Conservation (phyloP, 768 basidiomycete species). For the Lentinula raphanica region DNA sequence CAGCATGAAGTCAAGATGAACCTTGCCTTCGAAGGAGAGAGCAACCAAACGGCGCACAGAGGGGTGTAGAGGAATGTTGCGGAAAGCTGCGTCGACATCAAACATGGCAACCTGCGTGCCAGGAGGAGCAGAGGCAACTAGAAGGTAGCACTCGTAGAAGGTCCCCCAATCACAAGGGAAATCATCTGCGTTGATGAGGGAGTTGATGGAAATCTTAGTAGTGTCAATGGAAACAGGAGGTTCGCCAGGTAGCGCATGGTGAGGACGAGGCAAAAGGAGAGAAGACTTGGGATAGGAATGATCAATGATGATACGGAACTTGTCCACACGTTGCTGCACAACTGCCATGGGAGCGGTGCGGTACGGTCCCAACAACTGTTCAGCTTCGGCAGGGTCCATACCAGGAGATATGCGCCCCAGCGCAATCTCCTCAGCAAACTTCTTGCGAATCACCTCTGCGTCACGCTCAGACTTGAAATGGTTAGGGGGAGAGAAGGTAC, state of each 20-base stretch:
- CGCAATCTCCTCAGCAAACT: too few relatives aligned
- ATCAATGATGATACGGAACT: constrained; percentile 21
- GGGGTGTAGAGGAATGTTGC: constrained; percentile 27
- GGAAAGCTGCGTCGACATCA: constrained; percentile 30
- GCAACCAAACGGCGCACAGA: constrained; percentile 19
- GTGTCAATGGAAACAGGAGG: constrained; percentile 6
- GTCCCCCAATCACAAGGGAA: constrained; percentile 28
- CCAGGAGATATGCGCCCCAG: background rate
- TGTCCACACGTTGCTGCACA: constrained; percentile 16
- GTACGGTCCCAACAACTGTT: constrained; percentile 19
- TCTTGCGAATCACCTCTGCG: too few relatives aligned
- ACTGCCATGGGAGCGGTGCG: constrained; percentile 22
- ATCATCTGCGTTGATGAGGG: constrained; percentile 17
- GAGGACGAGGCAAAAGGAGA: background rate
- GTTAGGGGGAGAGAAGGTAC: too few relatives aligned
- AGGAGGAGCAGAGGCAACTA: too few relatives aligned
- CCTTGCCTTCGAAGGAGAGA: too few relatives aligned
- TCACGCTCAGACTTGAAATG: too few relatives aligned
- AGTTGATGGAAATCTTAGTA: constrained; percentile 18
- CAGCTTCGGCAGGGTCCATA: background rate
- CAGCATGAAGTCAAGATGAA: constrained; percentile 24
- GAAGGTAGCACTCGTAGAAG: constrained; percentile 20
- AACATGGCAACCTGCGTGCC: too few relatives aligned
- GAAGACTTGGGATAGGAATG: constrained; percentile 18
- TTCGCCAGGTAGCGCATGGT: background rate